phyloP scores from a whole-genome alignment of 176 grass and related monocot genomes.

The Carex cristatella region DNA sequence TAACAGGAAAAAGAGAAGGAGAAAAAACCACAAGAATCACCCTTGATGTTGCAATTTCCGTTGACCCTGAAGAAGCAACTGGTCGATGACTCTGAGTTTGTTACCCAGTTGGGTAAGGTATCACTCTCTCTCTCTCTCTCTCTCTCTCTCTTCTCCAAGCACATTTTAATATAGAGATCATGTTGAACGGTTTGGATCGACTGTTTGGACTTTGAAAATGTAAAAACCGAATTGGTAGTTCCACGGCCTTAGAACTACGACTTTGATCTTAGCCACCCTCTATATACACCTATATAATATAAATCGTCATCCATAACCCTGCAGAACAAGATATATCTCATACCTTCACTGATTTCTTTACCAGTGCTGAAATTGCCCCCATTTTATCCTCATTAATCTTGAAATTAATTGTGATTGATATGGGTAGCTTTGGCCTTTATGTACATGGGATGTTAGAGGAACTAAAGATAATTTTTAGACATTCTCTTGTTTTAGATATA shows the following conservation, averaged over 20 bases:
- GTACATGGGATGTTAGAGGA: constrained; percentile 2
- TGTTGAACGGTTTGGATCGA: too few relatives aligned
- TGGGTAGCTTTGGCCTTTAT: background rate
- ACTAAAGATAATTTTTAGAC: background rate
- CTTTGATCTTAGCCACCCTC: too few relatives aligned
- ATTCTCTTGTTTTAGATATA: background rate
- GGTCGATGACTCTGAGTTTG: constrained; percentile 87
- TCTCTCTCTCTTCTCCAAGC: background rate
- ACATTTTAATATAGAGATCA: too few relatives aligned
- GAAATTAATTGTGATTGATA: background rate
- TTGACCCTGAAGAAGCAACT: constrained; percentile 87
- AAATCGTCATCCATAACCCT: background rate
- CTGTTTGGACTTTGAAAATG: too few relatives aligned
- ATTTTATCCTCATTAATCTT: background rate
- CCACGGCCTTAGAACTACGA: too few relatives aligned
- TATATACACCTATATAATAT: background rate
- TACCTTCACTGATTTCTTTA: background rate
- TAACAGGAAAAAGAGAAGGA: constrained; percentile 57
- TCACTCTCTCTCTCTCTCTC: constrained; percentile 17
- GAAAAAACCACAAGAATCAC: constrained; percentile 54
- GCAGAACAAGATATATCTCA: background rate
- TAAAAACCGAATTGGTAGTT: too few relatives aligned
- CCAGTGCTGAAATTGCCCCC: background rate
- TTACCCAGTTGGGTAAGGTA: constrained; percentile 97
- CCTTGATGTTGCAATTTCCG: constrained; percentile 84